Evolutionary conservation across 2,329 filamentous ascomycete genomes (phyloP), one percentile per base, ranked within the genome.

Genomic region (Xylariales sp.): DNA sequence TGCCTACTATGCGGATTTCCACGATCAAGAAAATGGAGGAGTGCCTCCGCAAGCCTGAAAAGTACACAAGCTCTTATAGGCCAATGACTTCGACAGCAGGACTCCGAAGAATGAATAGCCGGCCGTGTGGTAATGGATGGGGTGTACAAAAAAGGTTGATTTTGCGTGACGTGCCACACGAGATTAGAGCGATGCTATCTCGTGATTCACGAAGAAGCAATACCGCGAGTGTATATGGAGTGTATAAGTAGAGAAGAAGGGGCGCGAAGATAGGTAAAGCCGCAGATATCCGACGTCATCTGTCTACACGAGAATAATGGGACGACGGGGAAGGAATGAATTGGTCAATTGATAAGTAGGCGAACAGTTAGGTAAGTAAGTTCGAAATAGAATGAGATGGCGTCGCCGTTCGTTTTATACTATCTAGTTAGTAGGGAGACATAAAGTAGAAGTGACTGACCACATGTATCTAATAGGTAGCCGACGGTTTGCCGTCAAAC

Each of bases 161-260:
- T 54, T 62, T 14, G 68, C 70, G 68, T 64, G 49, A 68, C 68
- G 68, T 70, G 62, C 57, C 45, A 61, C 45, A 61, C 68, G 63
- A 49, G 39, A 41, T 54, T 9, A 10, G 50, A 50, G 39, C 9
- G 45, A 57, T 46, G 49, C 46, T 55, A 46, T 59, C 54, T 64
- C 14, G 65, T 67, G 63, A 53, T 28, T 56, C 56, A 66, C 68
- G 56, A 53, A 10, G 16, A 28, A 34, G 61, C 41, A 58, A 53
- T 36, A 52, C 63, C 41, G 36, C 48, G 30, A 36, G 34, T 52
- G 46, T 32, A 54, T n/a, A 34, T 41, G 41, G 39, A 41, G 39
- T 50, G 61, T 54, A 39, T 49, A 46, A 45, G 39, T n/a, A 32
- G 12, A 39, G 52, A 46, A 18, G 56, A 50, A 23, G 62, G 43